Base-by-base conservation (phyloP, 1,284 basidiomycete genomes). In the Heterobasidion annosum region DNA sequence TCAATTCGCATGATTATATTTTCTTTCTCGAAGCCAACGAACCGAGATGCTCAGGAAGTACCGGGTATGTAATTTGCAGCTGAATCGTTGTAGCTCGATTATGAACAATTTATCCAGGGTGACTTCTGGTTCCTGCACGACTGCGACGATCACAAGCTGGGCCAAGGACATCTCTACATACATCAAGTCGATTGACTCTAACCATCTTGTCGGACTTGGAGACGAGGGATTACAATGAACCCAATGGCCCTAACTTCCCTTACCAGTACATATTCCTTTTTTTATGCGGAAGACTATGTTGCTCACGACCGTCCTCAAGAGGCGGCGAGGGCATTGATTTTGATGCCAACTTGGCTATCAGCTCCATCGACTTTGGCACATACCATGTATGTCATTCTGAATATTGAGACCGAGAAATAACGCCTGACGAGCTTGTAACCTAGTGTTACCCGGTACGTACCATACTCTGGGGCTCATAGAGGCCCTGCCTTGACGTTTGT, bases 171-270 rank as follows among this genome's bases (percentile, higher is more conserved):
- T 69, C 46, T 69, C 67, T 7, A 64, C 65, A 9, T 69, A 63
- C 62, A 69, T 70, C 63, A 65, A 69, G 56, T 64, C 64, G 4
- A 64, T 71, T 52, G 70, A 70, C 57, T 53, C 61, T 12, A 68
- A 66, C 56, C 68, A 70, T 56, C 63, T 70, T 18, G 69, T 71
- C 9, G 77, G 68, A 1, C 65, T 84, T 40, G 80, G 81, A 5
- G 82, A 83, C 55, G 81, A 84, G 59, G 81, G 81, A 2, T 83
- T 79, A 76, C 68, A 79, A 82, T 60, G 65, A 77, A 54, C 72
- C 75, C 0, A 63, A 68, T 51, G 74, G 68, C 53, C 64, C 73
- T 1, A 72, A 75, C 33, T 75, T 72, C 56, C 73, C 79, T 9
- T 84, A 84, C 65, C 71, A 77, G 80, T 81, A 52, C 8, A 51